These are phyloP conservation scores for Aspergillus caelatus DNA, from an alignment of 2,329 filamentous ascomycete genomes.

Conservation along the genomic window DNA sequence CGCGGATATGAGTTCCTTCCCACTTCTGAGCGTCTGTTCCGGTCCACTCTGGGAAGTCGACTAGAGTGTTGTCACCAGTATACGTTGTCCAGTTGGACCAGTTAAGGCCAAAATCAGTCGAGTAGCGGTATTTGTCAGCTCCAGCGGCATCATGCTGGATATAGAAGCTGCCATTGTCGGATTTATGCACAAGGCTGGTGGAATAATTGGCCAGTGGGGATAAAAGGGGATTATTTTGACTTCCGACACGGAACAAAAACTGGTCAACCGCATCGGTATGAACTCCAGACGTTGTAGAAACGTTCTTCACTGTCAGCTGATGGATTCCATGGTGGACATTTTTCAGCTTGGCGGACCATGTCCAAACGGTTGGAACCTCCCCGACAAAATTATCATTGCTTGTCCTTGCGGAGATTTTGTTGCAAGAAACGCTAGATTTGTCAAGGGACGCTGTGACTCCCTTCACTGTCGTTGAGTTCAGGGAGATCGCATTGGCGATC, in stretches of 20 bases:
- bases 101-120: conserved; percentile 61
- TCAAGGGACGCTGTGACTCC: conserved; percentile 50
- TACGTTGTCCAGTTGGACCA: conserved; percentile 65
- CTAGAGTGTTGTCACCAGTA: conserved; percentile 51
- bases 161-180: conserved; percentile 47
- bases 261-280: conserved; percentile 58
- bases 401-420: conserved; percentile 37
- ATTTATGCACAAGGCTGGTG: conserved; percentile 52
- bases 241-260: conserved; percentile 64
- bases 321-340: conserved; percentile 65
- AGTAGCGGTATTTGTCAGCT: conserved; percentile 65
- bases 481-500: conserved; percentile 52
- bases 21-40: conserved; percentile 62
- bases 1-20: conserved; percentile 63
- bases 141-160: conserved; percentile 63
- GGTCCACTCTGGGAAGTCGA: conserved; percentile 56
- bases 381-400: conserved; percentile 46
- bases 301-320: conserved; percentile 59
- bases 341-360: conserved; percentile 55
- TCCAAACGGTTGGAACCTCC: conserved; percentile 58
- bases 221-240: conserved; percentile 60
- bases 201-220: conserved; percentile 65
- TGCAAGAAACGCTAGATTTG: conserved; percentile 49
- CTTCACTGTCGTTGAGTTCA: conserved; percentile 57
- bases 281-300: conserved; percentile 46